These are phyloP conservation scores for Glutinoglossum americanum DNA, from an alignment of 495 filamentous ascomycete genomes.

Conservation along the genomic window DNA sequence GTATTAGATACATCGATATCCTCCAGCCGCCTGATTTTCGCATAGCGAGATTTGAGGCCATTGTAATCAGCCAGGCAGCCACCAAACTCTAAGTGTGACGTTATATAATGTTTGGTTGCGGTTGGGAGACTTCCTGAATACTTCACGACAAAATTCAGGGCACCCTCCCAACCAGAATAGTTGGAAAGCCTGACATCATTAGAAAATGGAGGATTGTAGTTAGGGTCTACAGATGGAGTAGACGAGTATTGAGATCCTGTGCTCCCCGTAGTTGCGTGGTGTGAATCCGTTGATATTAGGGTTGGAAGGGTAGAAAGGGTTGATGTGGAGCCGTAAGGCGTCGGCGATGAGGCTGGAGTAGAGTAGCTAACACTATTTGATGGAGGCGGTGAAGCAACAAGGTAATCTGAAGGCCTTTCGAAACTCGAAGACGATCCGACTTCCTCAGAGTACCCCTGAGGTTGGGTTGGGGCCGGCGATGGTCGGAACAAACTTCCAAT, in stretches of 20 bases:
- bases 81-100: conserved; percentile 68
- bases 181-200: conserved; percentile 48
- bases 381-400: not conserved
- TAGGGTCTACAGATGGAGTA: conserved; percentile 26
- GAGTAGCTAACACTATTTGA: not conserved
- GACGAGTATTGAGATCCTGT: not conserved
- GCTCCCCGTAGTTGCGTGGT: not conserved
- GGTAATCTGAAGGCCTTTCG: not conserved
- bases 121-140: conserved; percentile 44
- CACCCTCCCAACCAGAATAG: conserved; percentile 39
- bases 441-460: conserved; percentile 1
- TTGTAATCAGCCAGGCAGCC: conserved; percentile 56
- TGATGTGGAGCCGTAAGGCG: not conserved
- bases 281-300: not conserved
- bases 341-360: not conserved
- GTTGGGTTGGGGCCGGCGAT: conserved; percentile 20
- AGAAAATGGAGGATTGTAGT: conserved; percentile 48
- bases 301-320: not conserved
- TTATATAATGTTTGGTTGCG: conserved; percentile 50
- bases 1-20: conserved; percentile 26
- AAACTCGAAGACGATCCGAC: not conserved
- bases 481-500: conserved; percentile 54
- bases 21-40: conserved; percentile 43
- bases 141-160: conserved; percentile 62
- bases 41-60: conserved; percentile 48